Evolutionary conservation across 2,329 filamentous ascomycete species (phyloP), one percentile per base, ranked within the genome.

Genomic region (Colletotrichum orchidophilum): DNA sequence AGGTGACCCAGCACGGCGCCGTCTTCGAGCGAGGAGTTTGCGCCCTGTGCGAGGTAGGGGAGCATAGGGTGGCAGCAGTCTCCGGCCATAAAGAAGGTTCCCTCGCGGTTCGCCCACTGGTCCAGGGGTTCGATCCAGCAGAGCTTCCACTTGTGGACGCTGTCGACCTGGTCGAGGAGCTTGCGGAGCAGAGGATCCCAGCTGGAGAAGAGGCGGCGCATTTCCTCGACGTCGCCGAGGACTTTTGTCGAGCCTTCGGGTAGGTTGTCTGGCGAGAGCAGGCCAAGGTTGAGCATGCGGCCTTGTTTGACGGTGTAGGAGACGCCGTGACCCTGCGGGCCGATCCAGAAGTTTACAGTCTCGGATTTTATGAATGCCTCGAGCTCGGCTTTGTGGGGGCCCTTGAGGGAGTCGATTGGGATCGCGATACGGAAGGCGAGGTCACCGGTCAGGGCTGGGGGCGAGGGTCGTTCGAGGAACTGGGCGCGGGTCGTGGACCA

Each of bases 351-450:
- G 72, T 87, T 84, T 3, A 88, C 84, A 39, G 83, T 81, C 2
- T 87, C 86, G 15, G 84, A 79, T 5, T 80, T 76, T 0, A 87
- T 81, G 26, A 87, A 83, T 1, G 79, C 75, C 3, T 75, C 77
- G 15, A 90, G 77, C 49, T 86, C 85, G 1, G 63, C 55, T 27
- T 61, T 70, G 52, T 72, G 70, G 6, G 83, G 82, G 55, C 86
- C 82, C 3, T 79, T 79, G 77, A 89, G 85, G 55, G 87, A 82
- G 31, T 84, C 79, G 3, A 83, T 82, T 4, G 82, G 81, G 13
- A 90, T 77, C 7, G 87, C 78, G 57, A 90, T 81, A 5, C 88
- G 84, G 76, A 89, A 90, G 2, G 87, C 87, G 33, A 89, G 76
- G 75, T 90, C 87, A 1, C 88, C 88, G 0, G 88, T 90, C 59